phyloP scores from a whole-genome alignment of 139 green algal species.

The Gonium pectorale region DNA sequence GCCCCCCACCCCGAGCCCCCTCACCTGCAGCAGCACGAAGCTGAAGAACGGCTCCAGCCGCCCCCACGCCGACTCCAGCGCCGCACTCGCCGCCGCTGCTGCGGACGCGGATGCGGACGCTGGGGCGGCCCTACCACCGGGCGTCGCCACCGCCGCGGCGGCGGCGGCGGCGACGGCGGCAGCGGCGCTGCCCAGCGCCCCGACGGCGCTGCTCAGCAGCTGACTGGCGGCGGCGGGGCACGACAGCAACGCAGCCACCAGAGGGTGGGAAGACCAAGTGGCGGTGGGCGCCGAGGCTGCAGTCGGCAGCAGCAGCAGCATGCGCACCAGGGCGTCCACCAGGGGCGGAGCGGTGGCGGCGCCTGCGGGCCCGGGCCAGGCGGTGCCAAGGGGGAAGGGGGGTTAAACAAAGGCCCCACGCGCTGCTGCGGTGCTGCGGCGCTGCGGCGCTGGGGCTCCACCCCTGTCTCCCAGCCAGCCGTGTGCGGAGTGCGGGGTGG shows the following conservation, averaged over 20 bases:
- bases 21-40: constrained; percentile 47
- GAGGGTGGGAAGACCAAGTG: constrained; percentile 33
- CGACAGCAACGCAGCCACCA: constrained; percentile 26
- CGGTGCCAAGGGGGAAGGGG: too few relatives aligned
- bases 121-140: too few relatives aligned
- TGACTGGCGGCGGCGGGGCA: constrained; percentile 17
- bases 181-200: neutral
- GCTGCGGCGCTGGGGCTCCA: too few relatives aligned
- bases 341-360: constrained; percentile 8
- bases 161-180: neutral
- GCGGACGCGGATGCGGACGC: too few relatives aligned
- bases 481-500: too few relatives aligned
- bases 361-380: neutral
- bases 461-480: too few relatives aligned
- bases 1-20: neutral
- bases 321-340: constrained; percentile 16
- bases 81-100: neutral
- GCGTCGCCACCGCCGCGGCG: neutral
- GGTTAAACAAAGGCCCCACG: too few relatives aligned
- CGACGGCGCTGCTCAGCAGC: constrained; percentile 15
- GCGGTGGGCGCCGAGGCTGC: neutral
- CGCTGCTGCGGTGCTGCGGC: too few relatives aligned
- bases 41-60: constrained; percentile 41
- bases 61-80: constrained; percentile 1
- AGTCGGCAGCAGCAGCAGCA: neutral